These are phyloP conservation scores for Aspergillus pseudoterreus DNA, from an alignment of 2,329 filamentous ascomycete species.

Conservation along the genomic window DNA sequence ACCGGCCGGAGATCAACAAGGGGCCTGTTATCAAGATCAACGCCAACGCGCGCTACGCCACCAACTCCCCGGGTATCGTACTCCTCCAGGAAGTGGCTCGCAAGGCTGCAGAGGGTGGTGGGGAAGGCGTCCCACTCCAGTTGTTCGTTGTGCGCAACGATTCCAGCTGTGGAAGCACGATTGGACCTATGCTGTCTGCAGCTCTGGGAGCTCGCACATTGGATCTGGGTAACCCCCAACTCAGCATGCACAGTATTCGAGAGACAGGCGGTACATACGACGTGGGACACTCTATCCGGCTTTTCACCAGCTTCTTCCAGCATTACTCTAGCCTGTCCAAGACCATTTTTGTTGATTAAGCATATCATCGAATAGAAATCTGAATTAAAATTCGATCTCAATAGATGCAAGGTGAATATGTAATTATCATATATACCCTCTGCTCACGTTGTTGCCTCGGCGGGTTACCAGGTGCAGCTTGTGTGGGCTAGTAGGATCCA, in stretches of 20 bases:
- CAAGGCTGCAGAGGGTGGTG: constrained; percentile 51
- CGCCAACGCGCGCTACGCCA: constrained; percentile 94
- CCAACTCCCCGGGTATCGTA: constrained; percentile 92
- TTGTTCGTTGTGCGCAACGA: constrained; percentile 96
- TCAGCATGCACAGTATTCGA: constrained; percentile 95
- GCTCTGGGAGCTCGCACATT: constrained; percentile 82
- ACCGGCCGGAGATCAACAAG: constrained; percentile 93
- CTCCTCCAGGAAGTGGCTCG: constrained; percentile 82
- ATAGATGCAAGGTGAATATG: not conserved
- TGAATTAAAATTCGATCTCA: not conserved
- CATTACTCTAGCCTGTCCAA: constrained; percentile 78
- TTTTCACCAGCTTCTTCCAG: constrained; percentile 85
- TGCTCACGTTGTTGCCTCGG: too few relatives aligned
- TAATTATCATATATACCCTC: too few relatives aligned
- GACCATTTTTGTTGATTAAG: constrained; percentile 76
- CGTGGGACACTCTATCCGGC: constrained; percentile 75
- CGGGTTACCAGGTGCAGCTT: too few relatives aligned
- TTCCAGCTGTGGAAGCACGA: constrained; percentile 89
- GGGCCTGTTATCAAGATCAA: constrained; percentile 98
- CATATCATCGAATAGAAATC: not conserved
- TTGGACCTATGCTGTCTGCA: constrained; percentile 92
- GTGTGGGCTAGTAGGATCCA: too few relatives aligned
- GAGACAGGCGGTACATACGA: constrained; percentile 88
- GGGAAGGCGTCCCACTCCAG: constrained; percentile 78
- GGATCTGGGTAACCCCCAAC: constrained; percentile 88